Evolutionary conservation across 331 rosid species (phyloP), one percentile per base, ranked within the genome.

Genomic region (Malus hybrid): DNA sequence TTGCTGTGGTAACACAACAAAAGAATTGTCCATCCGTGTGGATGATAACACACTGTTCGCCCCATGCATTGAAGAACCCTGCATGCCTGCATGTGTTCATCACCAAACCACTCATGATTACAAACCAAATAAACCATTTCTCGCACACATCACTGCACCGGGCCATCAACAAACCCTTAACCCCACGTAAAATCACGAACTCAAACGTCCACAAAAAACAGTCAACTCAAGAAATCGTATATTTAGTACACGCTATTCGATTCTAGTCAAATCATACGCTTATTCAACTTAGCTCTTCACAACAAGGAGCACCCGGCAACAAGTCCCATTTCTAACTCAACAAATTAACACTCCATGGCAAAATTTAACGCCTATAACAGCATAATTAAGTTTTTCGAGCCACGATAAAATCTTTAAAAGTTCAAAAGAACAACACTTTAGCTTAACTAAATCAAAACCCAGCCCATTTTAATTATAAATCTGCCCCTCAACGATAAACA

Each of bases 1-100:
- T 71, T 88, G 99, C 83, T 90, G 83, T 67, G 93, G 87, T 82
- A 94, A 79, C 57, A 91, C 88, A 66, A 94, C 97, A 91, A 86
- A 94, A 24, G 96, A 94, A 79, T 91, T 87, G 84, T 94, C 99
- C 99, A 94, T 94, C 64, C 81, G 88, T 19, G 94, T 90, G 1
- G 95, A 81, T 1, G 95, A 80, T 74, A 88, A 70, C 77, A 92
- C 92, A 72, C 95, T 92, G 80, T 56, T 94, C 32, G 93, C 90
- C 76, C 93, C 97, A 55, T 90, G 87, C 74, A 85, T 86, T 20
- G 89, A 90, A 65, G 92, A 90, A 63, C 90, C 96, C 81, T 94
- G 98, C 91, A 87, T 86, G 75, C 96, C 99, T 94, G 85, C 77
- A 73, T 19, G 19, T 75, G 56, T 80, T 29, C 72, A 85, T 75